Conservation (phyloP, 2,329 filamentous ascomycete genomes). For the Colletotrichum siamense region DNA sequence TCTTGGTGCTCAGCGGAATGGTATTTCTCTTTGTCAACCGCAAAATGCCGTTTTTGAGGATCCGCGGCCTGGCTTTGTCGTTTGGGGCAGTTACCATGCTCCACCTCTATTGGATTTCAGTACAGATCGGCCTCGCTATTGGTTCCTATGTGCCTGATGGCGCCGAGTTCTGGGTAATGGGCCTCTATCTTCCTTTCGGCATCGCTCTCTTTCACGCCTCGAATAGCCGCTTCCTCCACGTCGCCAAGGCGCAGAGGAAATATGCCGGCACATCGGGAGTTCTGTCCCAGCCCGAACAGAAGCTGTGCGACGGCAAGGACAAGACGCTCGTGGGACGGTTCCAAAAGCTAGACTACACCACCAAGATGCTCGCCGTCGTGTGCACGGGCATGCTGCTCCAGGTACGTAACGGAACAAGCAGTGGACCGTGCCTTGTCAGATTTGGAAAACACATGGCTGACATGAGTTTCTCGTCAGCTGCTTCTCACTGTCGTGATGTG, state of each 20-base stretch:
- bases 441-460: constrained; percentile 13
- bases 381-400: constrained; percentile 60
- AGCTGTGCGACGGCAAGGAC: constrained; percentile 17
- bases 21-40: constrained; percentile 43
- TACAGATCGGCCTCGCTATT: constrained; percentile 43
- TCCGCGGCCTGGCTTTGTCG: constrained; percentile 32
- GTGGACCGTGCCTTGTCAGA: not conserved
- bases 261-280: constrained; percentile 20
- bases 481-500: constrained; percentile 65
- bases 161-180: constrained; percentile 72
- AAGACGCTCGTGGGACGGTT: constrained; percentile 40
- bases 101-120: constrained; percentile 48
- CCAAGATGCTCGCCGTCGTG: constrained; percentile 55
- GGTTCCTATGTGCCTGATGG: constrained; percentile 51
- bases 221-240: constrained; percentile 64
- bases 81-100: constrained; percentile 41
- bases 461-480: constrained; percentile 46
- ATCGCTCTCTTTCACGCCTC: constrained; percentile 71
- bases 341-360: constrained; percentile 48
- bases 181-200: constrained; percentile 67
- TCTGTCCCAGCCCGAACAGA: constrained; percentile 15
- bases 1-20: constrained; percentile 44
- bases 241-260: constrained; percentile 57
- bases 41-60: constrained; percentile 43
- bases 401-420: constrained; percentile 42